phyloP scores from a whole-genome alignment of 1,284 basidiomycete species.

The Cutaneotrichosporon sp. region DNA sequence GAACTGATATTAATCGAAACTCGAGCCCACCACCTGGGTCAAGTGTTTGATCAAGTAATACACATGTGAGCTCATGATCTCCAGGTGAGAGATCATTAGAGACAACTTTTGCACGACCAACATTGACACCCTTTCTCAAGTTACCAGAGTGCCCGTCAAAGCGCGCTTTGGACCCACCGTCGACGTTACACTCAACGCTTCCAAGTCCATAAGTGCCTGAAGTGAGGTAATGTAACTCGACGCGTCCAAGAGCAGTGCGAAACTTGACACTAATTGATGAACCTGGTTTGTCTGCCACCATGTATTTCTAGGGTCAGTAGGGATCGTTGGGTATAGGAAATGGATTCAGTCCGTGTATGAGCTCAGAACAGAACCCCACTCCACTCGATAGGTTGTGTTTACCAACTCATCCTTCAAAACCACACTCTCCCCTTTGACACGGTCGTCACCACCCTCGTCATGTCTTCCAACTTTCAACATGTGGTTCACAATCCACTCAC shows the following conservation, averaged over 20 bases:
- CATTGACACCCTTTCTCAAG: slow-evolving; percentile 23
- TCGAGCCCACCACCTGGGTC: slow-evolving; percentile 17
- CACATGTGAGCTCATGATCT: slow-evolving; percentile 10
- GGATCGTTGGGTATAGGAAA: too few species aligned
- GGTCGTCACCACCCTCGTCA: too few species aligned
- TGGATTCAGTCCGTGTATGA: too few species aligned
- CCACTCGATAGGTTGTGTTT: too few species aligned
- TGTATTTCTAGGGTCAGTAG: slow-evolving; percentile 36
- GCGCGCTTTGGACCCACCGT: slow-evolving; percentile 29
- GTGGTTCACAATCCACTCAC: neutral
- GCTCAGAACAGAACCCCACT: too few species aligned
- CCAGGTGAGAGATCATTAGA: neutral
- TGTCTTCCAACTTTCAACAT: too few species aligned
- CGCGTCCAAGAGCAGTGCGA: slow-evolving; percentile 28
- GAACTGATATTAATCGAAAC: slow-evolving; percentile 20
- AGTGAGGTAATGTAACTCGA: slow-evolving; percentile 44
- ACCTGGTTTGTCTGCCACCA: slow-evolving; percentile 41
- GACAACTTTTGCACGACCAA: neutral
- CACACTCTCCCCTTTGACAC: too few species aligned
- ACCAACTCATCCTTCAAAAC: too few species aligned
- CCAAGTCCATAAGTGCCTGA: slow-evolving; percentile 39
- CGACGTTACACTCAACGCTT: slow-evolving; percentile 44
- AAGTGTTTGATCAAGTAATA: slow-evolving; percentile 14
- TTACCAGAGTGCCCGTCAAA: slow-evolving; percentile 40
- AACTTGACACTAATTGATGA: slow-evolving; percentile 42